Percentiles rank a stretch among this genome's conserved stretches.
Conservation (phyloP, 2,329 filamentous ascomycete genomes). For the Cladorrhinum sp. region DNA sequence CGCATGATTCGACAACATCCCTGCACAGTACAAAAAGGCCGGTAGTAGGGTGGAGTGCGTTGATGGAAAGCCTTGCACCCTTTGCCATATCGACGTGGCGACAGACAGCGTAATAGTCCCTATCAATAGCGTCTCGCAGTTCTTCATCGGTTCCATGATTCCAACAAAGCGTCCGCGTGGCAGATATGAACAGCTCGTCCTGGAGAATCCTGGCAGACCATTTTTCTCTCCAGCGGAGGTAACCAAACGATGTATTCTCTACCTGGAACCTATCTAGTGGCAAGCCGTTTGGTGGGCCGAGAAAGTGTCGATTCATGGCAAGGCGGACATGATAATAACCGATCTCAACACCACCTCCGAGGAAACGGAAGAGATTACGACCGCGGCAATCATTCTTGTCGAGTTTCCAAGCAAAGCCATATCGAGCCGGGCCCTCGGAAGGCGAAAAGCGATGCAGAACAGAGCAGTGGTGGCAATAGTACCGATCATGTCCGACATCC, state of each 20-base stretch:
- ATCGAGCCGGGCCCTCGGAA: background rate
- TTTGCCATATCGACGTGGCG: background rate
- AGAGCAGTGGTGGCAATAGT: background rate
- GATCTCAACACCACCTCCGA: too few species aligned
- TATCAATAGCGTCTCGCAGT: background rate
- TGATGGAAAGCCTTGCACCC: background rate
- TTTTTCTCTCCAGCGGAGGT: background rate
- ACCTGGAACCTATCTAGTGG: background rate
- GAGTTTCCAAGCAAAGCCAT: background rate
- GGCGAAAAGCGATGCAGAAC: background rate
- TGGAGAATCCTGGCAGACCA: slow-evolving; percentile 1
- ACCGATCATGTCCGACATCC: background rate
- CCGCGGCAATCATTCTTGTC: too few species aligned
- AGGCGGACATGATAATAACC: background rate
- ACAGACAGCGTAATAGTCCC: background rate
- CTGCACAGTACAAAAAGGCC: background rate
- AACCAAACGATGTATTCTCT: background rate
- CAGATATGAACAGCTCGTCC: slow-evolving; percentile 4
- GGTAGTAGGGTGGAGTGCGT: background rate
- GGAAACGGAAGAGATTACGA: too few species aligned
- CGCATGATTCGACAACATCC: background rate
- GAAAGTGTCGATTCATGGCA: background rate
- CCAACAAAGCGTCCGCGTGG: background rate
- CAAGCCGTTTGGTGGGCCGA: background rate
- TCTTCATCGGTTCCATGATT: background rate